Base-by-base conservation (phyloP, 192 early-diverging fungal genomes). In the Backusella parvicylindrica region DNA sequence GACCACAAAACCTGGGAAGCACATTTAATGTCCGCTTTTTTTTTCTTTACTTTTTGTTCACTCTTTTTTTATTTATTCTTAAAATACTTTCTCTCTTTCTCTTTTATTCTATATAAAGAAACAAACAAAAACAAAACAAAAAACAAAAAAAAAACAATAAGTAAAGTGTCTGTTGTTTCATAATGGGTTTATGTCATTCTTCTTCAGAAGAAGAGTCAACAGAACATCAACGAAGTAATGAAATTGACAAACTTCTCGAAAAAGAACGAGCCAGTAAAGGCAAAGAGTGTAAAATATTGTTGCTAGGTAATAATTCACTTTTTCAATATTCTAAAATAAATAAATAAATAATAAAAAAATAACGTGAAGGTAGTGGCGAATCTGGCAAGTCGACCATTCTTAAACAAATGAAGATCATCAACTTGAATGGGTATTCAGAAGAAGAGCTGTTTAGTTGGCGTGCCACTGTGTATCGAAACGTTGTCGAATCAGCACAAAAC, bases 351-450 rank as follows among this genome's bases (percentile, higher is more conserved):
- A 15, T 36, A 13, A 33, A 13, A 33, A 64, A 40, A 64, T 23
- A 16, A 32, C 38, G 64, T 56, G 36, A 72, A 93, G 93, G 94
- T 15, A 92, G 91, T 76, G 96, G 95, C 71, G 96, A 98, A 84
- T 97, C 96, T 64, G 96, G 96, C 76, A 97, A 96, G 82, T 95
- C 94, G 67, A 97, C 95, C 56, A 95, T 97, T 70, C 92, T 97
- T 6, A 97, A 97, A 78, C 95, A 97, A 80, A 97, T 97, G 95
- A 96, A 95, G 84, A 94, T 97, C 76, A 95, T 97, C 75, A 94
- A 97, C 83, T 93, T 94, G 81, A 91, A 93, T 64, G 95, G 94
- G 11, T 96, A 95, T 81, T 92, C 93, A 26, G 82, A 84, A 79
- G 92, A 94, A 30, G 95, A 96, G 75, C 78, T 94, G 37, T 85